Evolutionary conservation across 805 yeast genomes (phyloP).

Genomic region (Metschnikowia santaceciliae): DNA sequence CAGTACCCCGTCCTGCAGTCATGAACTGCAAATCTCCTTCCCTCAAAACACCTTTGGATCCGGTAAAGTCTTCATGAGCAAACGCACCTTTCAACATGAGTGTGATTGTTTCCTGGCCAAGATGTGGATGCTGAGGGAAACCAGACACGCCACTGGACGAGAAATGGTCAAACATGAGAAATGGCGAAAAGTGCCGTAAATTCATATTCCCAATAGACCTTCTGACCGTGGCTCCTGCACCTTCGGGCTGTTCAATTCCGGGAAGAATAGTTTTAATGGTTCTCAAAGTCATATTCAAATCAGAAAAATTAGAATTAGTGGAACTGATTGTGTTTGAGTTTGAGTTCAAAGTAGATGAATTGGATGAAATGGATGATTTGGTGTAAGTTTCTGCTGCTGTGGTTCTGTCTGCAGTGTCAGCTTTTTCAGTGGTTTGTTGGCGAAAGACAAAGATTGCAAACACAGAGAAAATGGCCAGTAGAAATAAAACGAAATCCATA

Average conservation of each 20-base stretch:
- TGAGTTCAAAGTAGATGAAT: too few species aligned
- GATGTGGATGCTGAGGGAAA: slow-evolving; percentile 80
- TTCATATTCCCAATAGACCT: slow-evolving; percentile 69
- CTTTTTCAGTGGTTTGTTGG: background rate
- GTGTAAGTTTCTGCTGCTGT: background rate
- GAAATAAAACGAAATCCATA: background rate
- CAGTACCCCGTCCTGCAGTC: slow-evolving; percentile 89
- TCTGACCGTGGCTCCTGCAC: slow-evolving; percentile 81
- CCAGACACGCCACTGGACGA: slow-evolving; percentile 61
- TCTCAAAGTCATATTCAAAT: slow-evolving; percentile 17
- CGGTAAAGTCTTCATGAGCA: slow-evolving; percentile 86
- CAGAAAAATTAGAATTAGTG: too few species aligned
- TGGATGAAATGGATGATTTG: too few species aligned
- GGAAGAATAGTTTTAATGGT: slow-evolving; percentile 28
- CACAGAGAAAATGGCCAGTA: background rate
- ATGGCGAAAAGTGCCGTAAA: slow-evolving; percentile 75
- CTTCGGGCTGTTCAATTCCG: slow-evolving; percentile 74
- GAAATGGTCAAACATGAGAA: slow-evolving; percentile 79
- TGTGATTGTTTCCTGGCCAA: slow-evolving; percentile 81
- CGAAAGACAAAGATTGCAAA: background rate
- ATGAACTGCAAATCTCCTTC: slow-evolving; percentile 89
- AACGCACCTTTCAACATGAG: slow-evolving; percentile 60
- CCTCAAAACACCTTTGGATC: slow-evolving; percentile 68
- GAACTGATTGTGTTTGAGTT: too few species aligned
- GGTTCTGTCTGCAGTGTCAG: background rate